Evolutionary conservation across 1,284 basidiomycete genomes (phyloP).

Genomic region (Erythrobasidium hasegawianum): DNA sequence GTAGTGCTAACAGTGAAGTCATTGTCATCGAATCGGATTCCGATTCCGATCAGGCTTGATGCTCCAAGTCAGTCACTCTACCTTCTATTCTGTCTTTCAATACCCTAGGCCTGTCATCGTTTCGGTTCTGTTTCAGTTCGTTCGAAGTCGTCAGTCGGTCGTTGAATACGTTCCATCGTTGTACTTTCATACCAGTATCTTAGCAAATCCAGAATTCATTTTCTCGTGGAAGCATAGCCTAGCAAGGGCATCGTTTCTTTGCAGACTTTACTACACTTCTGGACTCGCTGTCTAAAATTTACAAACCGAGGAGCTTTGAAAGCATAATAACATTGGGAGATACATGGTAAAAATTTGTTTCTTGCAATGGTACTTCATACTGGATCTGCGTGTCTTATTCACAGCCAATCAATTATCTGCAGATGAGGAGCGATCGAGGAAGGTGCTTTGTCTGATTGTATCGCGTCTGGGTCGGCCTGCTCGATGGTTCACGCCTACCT

Average conservation of each 20-base stretch:
- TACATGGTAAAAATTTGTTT: no score
- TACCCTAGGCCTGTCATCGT: neutral
- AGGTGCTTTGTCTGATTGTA: neutral
- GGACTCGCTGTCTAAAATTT: no score
- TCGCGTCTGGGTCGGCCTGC: neutral
- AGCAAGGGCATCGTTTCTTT: neutral
- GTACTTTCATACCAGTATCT: neutral
- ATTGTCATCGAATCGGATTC: neutral
- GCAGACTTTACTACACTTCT: neutral
- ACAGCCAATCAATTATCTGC: neutral
- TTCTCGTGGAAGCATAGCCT: no score
- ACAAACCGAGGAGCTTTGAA: no score
- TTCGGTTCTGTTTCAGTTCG: no score
- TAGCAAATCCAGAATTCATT: neutral
- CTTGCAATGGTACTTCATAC: neutral
- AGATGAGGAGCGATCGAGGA: neutral
- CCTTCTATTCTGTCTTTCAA: conserved; percentile 5
- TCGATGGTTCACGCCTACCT: neutral
- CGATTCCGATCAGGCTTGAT: no score
- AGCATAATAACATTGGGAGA: no score
- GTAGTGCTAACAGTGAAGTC: neutral
- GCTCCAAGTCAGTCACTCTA: no score
- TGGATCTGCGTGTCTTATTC: neutral
- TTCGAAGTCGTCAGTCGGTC: neutral
- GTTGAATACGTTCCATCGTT: neutral